Conservation (phyloP, 345 rosid genomes). For the Bruguiera sexangula region DNA sequence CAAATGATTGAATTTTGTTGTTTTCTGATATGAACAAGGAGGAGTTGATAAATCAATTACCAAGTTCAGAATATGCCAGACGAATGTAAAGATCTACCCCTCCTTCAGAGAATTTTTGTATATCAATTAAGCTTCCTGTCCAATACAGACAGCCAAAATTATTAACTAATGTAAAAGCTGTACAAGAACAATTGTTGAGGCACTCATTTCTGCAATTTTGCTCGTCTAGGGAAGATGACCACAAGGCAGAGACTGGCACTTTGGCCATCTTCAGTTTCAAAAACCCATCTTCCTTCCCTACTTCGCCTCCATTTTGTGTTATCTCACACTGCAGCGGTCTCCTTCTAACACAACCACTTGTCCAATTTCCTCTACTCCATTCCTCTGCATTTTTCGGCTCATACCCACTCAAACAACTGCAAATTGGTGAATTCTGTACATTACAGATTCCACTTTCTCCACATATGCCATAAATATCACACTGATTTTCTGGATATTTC, state of each 20-base stretch:
- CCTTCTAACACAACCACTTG: constrained; percentile 41
- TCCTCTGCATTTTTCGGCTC: constrained; percentile 25
- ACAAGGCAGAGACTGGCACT: constrained; percentile 36
- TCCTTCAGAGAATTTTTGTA: constrained; percentile 9
- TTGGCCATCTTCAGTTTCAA: constrained; percentile 32
- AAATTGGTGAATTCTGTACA: constrained; percentile 19
- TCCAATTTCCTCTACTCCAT: constrained; percentile 31
- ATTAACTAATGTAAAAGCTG: constrained; percentile 13
- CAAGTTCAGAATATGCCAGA: constrained; percentile 11
- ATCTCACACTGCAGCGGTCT: constrained; percentile 25
- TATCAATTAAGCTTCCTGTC: constrained; percentile 15
- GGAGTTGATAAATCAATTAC: neutral
- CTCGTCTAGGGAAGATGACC: constrained; percentile 14
- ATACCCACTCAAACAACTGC: constrained; percentile 61
- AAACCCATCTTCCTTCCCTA: constrained; percentile 38
- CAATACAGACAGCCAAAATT: constrained; percentile 16
- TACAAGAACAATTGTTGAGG: constrained; percentile 37
- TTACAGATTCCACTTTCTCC: constrained; percentile 66
- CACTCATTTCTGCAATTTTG: constrained; percentile 36
- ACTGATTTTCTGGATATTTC: constrained; percentile 2
- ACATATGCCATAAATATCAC: constrained; percentile 55
- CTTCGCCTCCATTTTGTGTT: constrained; percentile 17
- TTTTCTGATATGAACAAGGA: too few species aligned
- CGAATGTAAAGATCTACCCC: constrained; percentile 23
- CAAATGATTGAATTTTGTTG: neutral